phyloP scores from a whole-genome alignment of 805 yeast species.

The Scheffersomyces stipitis region DNA sequence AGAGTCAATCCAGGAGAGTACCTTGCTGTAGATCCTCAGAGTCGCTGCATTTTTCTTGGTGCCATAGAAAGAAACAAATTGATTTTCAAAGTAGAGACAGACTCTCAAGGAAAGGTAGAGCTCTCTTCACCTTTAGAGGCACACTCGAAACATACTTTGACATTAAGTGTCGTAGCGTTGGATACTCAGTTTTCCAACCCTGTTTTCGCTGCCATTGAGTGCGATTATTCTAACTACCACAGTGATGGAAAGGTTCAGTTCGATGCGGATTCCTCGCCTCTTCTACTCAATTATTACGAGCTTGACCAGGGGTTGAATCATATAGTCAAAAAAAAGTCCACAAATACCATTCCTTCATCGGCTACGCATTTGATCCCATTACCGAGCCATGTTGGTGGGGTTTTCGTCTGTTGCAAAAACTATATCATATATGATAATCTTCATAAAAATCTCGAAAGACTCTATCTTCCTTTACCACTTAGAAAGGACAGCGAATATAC shows the following conservation, averaged over 20 bases:
- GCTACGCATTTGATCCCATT: slow-evolving; percentile 60
- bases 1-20: slow-evolving; percentile 75
- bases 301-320: slow-evolving; percentile 85
- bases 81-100: slow-evolving; percentile 61
- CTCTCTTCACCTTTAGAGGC: slow-evolving; percentile 79
- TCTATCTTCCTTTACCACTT: slow-evolving; percentile 55
- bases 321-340: slow-evolving; percentile 47
- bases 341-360: slow-evolving; percentile 18
- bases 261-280: slow-evolving; percentile 11
- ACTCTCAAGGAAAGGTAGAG: slow-evolving; percentile 41
- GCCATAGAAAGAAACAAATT: slow-evolving; percentile 75
- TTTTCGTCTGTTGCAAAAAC: slow-evolving; percentile 61
- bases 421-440: slow-evolving; percentile 50
- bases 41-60: slow-evolving; percentile 66
- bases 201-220: slow-evolving; percentile 76
- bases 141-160: slow-evolving; percentile 47
- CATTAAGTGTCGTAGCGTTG: slow-evolving; percentile 55
- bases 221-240: slow-evolving; percentile 42
- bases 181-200: slow-evolving; percentile 86
- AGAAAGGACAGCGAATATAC: slow-evolving; percentile 26
- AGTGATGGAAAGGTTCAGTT: slow-evolving; percentile 1
- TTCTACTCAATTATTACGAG: slow-evolving; percentile 65
- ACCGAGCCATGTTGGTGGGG: slow-evolving; percentile 73
- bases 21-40: slow-evolving; percentile 66
- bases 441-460: slow-evolving; percentile 19